Evolutionary conservation across 2,329 filamentous ascomycete genomes (phyloP), one percentile per base, ranked within the genome.

Genomic region (Beauveria scarabaeidicola): DNA sequence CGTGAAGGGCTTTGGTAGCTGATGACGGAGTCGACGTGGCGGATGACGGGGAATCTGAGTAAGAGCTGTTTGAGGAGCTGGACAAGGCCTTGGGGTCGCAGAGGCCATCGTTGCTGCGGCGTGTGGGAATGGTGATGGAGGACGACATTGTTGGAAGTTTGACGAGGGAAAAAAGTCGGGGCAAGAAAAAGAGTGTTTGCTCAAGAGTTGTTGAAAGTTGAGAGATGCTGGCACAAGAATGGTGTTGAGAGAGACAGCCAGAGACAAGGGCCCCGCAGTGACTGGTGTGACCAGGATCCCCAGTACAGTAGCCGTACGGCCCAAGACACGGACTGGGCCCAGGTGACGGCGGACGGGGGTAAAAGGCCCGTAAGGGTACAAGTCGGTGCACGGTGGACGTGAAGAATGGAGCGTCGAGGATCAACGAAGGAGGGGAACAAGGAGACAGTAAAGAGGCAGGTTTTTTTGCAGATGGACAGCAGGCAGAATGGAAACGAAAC

Each of bases 61-160:
- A 75, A 8, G 72, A 74, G 65, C 73, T 75, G 61, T 68, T 65
- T 43, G 77, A 73, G 50, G 79, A 81, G 68, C 77, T 79, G 64
- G 69, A 70, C 51, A 73, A 72, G 64, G 76, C 73, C 69, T 84
- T 81, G 63, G 71, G 66, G 2, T 74, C 72, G 51, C 74, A 70
- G 60, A 71, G 68, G 62, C 69, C 64, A 25, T 70, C 67, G 51
- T 72, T 70, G 54, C 72, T 70, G 44, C 70, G 70, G 47, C 67
- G 74, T 63, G 73, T 72, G 66, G 86, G 87, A 66, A 91, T 90
- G 64, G 81, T 78, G 74, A 90, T 90, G 62, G 85, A 88, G 61
- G 85, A 85, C 62, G 85, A 86, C 84, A 87, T 85, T 65, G 63
- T 73, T 63, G 66, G 61, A 50, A 61, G 58, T 36, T 36, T 57